Conservation (phyloP, 208 protist species). For the Endotrypanum monterogeii region DNA sequence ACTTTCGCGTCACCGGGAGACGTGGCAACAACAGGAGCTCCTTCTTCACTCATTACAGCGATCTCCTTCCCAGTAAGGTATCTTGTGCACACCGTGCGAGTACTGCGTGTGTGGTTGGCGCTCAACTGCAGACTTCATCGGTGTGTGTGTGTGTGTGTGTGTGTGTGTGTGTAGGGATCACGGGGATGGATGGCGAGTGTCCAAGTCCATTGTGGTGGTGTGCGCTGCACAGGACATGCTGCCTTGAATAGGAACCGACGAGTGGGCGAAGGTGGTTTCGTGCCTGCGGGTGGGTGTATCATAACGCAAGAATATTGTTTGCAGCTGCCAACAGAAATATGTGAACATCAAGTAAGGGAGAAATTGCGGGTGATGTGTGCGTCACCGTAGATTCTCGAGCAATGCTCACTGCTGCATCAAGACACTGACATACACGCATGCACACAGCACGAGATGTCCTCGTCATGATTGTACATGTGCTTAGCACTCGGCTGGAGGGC, state of each 20-base stretch:
- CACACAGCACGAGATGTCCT: not conserved
- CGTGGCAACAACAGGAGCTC: constrained; percentile 32
- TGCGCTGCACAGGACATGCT: not conserved
- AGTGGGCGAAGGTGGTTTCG: not conserved
- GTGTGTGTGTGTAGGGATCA: too few species aligned
- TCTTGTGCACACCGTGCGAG: not conserved
- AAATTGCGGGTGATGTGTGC: not conserved
- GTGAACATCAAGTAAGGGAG: not conserved
- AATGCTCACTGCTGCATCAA: not conserved
- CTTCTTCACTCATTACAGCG: constrained; percentile 27
- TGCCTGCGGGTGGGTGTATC: not conserved
- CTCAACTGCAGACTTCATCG: not conserved
- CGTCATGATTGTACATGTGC: not conserved
- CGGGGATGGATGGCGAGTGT: not conserved
- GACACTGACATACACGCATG: not conserved
- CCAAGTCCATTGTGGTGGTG: not conserved
- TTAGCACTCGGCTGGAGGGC: not conserved
- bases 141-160: too few species aligned
- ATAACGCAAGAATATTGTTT: too few species aligned
- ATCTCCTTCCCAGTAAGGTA: constrained; percentile 14
- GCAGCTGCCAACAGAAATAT: too few species aligned
- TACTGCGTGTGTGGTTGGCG: not conserved
- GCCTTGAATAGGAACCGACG: not conserved
- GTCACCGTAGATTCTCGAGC: not conserved
- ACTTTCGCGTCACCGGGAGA: constrained; percentile 26